A percentile compares a stretch with the other conserved stretches of the same genome.
These are phyloP conservation scores for Astrothelium macrocarpum DNA, from an alignment of 495 filamentous ascomycete species.

Conservation along the genomic window DNA sequence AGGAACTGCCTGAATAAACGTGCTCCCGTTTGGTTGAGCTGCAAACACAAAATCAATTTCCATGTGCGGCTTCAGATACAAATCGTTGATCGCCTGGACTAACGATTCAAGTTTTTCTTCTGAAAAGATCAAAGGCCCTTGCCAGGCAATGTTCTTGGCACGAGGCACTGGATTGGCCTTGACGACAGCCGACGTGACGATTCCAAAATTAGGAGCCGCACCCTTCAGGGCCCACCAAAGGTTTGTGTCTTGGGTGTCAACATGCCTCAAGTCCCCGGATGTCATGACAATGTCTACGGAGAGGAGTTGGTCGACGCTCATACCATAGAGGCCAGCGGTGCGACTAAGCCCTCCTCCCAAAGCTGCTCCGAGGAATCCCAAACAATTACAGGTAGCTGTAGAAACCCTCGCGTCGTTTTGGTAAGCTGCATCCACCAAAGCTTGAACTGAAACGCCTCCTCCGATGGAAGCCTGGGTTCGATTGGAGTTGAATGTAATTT, in stretches of 20 bases:
- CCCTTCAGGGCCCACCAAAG: constrained; percentile 36
- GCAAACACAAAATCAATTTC: not conserved
- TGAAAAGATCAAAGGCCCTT: not conserved
- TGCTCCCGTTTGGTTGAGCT: not conserved
- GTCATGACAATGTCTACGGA: not conserved
- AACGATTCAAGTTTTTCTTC: not conserved
- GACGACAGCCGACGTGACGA: constrained; percentile 30
- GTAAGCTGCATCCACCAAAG: not conserved
- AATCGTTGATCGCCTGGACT: not conserved
- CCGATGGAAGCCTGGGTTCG: not conserved
- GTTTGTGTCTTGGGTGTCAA: constrained; percentile 20
- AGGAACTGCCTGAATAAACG: not conserved
- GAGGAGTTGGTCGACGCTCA: not conserved
- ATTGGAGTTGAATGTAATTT: not conserved
- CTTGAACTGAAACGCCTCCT: not conserved
- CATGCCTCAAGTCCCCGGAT: not conserved
- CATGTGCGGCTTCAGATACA: not conserved
- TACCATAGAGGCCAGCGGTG: not conserved
- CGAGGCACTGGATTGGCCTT: constrained; percentile 11
- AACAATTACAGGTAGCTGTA: not conserved
- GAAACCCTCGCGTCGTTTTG: not conserved
- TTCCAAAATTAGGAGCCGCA: constrained; percentile 36
- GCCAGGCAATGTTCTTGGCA: not conserved
- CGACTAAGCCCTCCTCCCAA: not conserved
- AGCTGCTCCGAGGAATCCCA: not conserved